A percentile compares a stretch with the other conserved stretches of the same genome.
These are phyloP conservation scores for Aegilops speltoides DNA, from an alignment of 176 grass and related monocot species.

Conservation along the genomic window DNA sequence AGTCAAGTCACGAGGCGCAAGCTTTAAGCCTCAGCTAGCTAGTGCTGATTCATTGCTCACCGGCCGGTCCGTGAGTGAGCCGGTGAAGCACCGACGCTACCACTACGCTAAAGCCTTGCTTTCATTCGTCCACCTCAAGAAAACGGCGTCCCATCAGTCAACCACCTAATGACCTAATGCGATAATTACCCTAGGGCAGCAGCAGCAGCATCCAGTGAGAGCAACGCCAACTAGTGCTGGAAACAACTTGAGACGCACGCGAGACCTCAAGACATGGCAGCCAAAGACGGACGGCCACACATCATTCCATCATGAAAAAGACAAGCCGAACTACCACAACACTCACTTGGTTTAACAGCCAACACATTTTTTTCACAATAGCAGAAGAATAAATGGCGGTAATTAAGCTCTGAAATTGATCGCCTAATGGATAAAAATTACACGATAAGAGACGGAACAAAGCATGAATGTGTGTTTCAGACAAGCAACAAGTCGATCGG, in stretches of 20 bases:
- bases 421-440: neutral
- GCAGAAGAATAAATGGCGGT: neutral
- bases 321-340: neutral
- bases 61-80: neutral
- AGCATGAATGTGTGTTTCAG: neutral
- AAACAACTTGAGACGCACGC: conserved; percentile 18
- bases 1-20: neutral
- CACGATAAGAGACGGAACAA: neutral
- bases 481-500: conserved; percentile 10
- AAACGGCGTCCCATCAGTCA: neutral
- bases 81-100: conserved; percentile 2
- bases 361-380: too few relatives aligned
- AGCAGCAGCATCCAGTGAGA: conserved; percentile 7
- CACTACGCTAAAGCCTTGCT: conserved; percentile 33
- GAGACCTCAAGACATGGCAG: conserved; percentile 5
- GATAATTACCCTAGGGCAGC: conserved; percentile 21
- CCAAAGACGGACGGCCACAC: neutral
- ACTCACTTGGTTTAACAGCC: neutral
- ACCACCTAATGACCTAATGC: neutral
- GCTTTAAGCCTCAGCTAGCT: conserved; percentile 22
- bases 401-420: neutral
- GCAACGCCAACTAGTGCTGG: neutral
- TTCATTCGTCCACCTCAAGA: conserved; percentile 27
- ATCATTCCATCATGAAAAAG: conserved; percentile 1
- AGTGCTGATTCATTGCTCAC: neutral